Evolutionary conservation across 306 rosid genomes (phyloP).

Genomic region (Cucumis cinereus): DNA sequence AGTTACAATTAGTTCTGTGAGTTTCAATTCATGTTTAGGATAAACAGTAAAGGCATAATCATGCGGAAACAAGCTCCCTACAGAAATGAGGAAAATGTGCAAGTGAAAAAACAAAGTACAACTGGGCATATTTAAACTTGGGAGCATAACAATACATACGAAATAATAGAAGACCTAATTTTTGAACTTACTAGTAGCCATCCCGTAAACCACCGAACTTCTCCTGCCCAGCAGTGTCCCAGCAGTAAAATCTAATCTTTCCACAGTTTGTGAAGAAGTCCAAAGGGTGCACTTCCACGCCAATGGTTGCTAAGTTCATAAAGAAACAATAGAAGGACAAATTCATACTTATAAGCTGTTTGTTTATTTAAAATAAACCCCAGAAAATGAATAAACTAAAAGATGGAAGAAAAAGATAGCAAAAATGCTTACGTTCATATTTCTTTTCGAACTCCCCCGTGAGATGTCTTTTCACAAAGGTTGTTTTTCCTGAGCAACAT

Average conservation of each 20-base stretch:
- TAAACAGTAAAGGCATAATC: background rate
- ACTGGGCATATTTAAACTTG: too few species aligned
- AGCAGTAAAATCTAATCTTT: constrained; percentile 58
- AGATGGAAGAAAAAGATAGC: background rate
- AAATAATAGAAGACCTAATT: background rate
- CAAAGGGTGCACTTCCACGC: constrained; percentile 74
- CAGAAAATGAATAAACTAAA: background rate
- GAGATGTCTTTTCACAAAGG: constrained; percentile 41
- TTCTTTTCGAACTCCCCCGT: constrained; percentile 82
- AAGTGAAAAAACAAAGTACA: too few species aligned
- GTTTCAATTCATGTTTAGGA: background rate
- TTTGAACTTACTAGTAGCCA: constrained; percentile 59
- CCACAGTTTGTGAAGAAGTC: constrained; percentile 65
- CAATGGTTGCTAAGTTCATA: constrained; percentile 27
- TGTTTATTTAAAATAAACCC: background rate
- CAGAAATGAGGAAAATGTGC: too few species aligned
- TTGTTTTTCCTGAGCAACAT: constrained; percentile 22
- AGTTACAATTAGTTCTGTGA: background rate
- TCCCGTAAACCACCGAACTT: constrained; percentile 74
- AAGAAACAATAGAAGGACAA: background rate
- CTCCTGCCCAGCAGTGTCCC: constrained; percentile 90
- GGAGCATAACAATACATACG: background rate
- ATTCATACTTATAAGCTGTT: background rate
- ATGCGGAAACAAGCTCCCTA: too few species aligned
- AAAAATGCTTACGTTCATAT: constrained; percentile 38